phyloP scores from a whole-genome alignment of 495 filamentous ascomycete species.

The Tuber magnatum region DNA sequence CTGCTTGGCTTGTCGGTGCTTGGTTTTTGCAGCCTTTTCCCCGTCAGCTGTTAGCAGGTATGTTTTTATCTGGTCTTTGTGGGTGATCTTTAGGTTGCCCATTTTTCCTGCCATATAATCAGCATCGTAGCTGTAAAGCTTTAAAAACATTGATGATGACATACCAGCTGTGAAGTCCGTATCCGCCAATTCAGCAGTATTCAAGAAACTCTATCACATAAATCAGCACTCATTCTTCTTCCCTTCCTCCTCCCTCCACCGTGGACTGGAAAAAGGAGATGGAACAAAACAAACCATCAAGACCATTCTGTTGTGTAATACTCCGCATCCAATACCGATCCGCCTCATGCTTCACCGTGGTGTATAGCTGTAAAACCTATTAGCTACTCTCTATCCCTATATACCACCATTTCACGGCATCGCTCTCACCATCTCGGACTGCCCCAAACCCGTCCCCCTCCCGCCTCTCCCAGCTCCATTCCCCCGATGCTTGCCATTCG shows the following conservation, averaged over 20 bases:
- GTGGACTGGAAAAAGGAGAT: not conserved
- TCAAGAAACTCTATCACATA: constrained; percentile 56
- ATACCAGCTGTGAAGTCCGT: constrained; percentile 84
- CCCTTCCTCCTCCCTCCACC: constrained; percentile 15
- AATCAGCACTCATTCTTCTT: constrained; percentile 9
- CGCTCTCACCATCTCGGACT: constrained; percentile 16
- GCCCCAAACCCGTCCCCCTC: constrained; percentile 13
- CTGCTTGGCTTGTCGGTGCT: constrained; percentile 69
- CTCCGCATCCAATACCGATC: constrained; percentile 94
- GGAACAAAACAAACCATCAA: constrained; percentile 57
- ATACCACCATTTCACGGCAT: constrained; percentile 22
- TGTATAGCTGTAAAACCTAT: constrained; percentile 13
- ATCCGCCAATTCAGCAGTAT: constrained; percentile 85
- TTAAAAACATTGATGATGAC: not conserved
- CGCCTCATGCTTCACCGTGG: constrained; percentile 59
- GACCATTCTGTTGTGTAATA: constrained; percentile 91
- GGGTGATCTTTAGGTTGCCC: constrained; percentile 97
- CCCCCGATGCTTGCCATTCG: constrained; percentile 24
- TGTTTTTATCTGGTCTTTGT: constrained; percentile 88
- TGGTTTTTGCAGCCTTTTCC: constrained; percentile 66
- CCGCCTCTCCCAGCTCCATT: constrained; percentile 16
- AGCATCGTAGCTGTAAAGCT: not conserved
- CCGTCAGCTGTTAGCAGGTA: constrained; percentile 85
- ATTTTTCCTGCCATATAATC: constrained; percentile 62
- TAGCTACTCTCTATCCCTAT: constrained; percentile 40